Conservation (phyloP, 176 grass and related monocot species). For the maize (Zea mays) region DNA sequence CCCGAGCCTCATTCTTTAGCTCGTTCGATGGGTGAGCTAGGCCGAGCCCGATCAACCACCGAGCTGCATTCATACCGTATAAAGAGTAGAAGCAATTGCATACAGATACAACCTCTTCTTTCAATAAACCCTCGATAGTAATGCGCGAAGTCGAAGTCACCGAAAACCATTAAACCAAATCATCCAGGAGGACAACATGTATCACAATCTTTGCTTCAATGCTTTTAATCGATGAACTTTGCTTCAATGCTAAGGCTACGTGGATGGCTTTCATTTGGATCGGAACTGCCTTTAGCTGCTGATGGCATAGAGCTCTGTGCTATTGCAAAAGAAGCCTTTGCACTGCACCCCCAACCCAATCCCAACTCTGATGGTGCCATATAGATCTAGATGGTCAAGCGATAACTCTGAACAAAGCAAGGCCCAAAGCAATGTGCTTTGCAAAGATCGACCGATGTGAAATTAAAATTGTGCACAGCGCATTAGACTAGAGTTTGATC, state of each 20-base stretch:
- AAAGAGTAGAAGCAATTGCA: not conserved
- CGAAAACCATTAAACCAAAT: conserved; percentile 38
- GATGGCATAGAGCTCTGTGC: conserved; percentile 4
- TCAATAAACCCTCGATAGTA: conserved; percentile 16
- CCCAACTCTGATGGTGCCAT: not conserved
- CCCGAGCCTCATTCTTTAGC: too few species aligned
- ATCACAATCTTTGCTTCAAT: conserved; percentile 30
- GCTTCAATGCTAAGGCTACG: conserved; percentile 49
- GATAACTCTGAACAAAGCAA: conserved; percentile 40
- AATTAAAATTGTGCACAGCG: not conserved
- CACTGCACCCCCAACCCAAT: not conserved
- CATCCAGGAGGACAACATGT: conserved; percentile 21
- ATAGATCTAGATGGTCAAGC: not conserved
- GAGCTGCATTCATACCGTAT: too few species aligned
- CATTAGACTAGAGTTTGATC: not conserved
- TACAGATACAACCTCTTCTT: not conserved
- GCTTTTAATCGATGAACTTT: conserved; percentile 30
- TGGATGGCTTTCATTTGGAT: conserved; percentile 29
- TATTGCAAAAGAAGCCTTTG: conserved; percentile 34
- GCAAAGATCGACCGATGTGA: not conserved
- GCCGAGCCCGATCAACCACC: too few species aligned
- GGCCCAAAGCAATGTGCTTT: conserved; percentile 17
- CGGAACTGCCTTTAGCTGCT: conserved; percentile 17
- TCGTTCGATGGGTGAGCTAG: too few species aligned
- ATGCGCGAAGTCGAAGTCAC: not conserved